These are phyloP conservation scores for Pyrus betulifolia DNA, from an alignment of 306 rosid genomes.

Conservation along the genomic window DNA sequence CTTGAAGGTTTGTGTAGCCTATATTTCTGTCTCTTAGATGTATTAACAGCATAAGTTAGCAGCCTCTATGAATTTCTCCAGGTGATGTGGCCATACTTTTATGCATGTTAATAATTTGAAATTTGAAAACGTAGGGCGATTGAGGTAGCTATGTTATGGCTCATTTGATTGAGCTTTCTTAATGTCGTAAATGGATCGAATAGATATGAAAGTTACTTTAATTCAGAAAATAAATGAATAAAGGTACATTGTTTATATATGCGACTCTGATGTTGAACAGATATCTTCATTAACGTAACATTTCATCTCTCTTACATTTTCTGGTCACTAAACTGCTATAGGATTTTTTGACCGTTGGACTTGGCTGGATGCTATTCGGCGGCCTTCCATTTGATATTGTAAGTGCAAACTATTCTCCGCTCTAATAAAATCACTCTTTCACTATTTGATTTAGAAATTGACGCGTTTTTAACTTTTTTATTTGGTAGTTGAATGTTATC, in stretches of 20 bases:
- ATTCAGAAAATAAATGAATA: neutral
- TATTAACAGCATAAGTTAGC: neutral
- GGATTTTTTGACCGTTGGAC: slow-evolving; percentile 87
- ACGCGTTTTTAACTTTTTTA: neutral
- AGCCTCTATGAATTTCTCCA: neutral
- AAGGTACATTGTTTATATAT: neutral
- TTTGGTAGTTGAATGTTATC: slow-evolving; percentile 63
- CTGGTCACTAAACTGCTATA: neutral
- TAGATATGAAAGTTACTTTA: neutral
- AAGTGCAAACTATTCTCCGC: slow-evolving; percentile 16
- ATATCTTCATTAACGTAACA: neutral
- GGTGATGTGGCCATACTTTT: neutral
- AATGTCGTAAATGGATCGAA: neutral
- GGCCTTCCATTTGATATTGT: slow-evolving; percentile 74
- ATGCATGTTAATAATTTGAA: neutral
- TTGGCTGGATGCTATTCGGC: slow-evolving; percentile 90
- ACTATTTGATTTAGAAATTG: neutral
- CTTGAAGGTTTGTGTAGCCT: slow-evolving; percentile 64
- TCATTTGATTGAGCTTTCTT: neutral
- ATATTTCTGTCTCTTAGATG: neutral
- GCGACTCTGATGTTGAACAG: neutral
- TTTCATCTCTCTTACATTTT: neutral
- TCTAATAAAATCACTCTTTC: neutral
- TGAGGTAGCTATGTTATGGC: neutral
- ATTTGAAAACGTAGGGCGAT: neutral